These are phyloP conservation scores for Dalbergia cochinchinensis DNA, from an alignment of 306 rosid species.

Conservation along the genomic window DNA sequence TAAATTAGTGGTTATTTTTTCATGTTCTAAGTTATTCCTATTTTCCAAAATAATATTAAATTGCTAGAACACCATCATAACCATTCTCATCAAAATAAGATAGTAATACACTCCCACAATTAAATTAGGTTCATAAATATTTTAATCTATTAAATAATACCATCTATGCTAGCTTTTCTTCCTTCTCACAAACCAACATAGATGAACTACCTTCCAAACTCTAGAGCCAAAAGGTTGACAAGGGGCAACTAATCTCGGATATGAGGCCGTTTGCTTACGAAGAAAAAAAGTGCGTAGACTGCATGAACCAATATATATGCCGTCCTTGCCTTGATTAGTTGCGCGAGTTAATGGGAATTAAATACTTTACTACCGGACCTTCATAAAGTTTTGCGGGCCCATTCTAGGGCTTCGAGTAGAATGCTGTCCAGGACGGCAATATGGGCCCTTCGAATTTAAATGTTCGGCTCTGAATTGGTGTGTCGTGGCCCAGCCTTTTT, in stretches of 20 bases:
- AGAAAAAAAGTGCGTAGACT: slow-evolving; percentile 7
- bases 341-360: slow-evolving; percentile 23
- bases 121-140: not conserved
- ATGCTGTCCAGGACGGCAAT: not conserved
- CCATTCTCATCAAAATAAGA: not conserved
- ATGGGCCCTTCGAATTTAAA: slow-evolving; percentile 32
- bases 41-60: not conserved
- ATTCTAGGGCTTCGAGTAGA: not conserved
- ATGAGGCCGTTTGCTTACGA: not conserved
- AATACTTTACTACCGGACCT: not conserved
- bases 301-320: not conserved
- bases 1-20: too few relatives aligned
- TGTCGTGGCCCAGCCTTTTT: slow-evolving; percentile 34
- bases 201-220: slow-evolving; percentile 35
- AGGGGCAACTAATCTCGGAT: not conserved
- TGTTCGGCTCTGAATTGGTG: not conserved
- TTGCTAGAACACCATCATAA: not conserved
- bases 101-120: not conserved
- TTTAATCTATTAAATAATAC: not conserved
- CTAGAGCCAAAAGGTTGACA: not conserved
- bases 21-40: not conserved
- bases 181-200: not conserved
- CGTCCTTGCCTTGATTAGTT: slow-evolving; percentile 34
- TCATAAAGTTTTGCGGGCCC: slow-evolving; percentile 31
- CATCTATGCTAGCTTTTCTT: not conserved